Evolutionary conservation across 768 basidiomycete genomes (phyloP), one percentile per base, ranked within the genome.

Genomic region (Tricholoma terreum): DNA sequence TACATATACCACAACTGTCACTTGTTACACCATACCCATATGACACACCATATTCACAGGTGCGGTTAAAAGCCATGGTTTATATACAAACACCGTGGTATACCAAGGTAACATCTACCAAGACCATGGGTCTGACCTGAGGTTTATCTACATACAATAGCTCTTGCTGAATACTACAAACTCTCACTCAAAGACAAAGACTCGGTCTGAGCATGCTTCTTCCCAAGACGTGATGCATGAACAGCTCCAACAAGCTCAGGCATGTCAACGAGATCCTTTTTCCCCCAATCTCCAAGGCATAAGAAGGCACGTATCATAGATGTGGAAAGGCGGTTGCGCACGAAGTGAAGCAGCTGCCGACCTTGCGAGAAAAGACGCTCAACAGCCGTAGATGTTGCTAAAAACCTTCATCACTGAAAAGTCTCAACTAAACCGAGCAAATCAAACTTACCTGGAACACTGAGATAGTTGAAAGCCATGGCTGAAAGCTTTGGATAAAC

Each of bases 281-380:
- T 31, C 3, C 59, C 48, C 66, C 66, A 66, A 17, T 55, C 58
- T 2, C 64, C 66, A n/a, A 67, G 56, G 45, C 66, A 67, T 0
- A 67, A 50, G 15, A 56, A 61, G 17, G 58, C 55, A 2, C 42
- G 57, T 27, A 65, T 57, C 4, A 59, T 59, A 8, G 52, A 34
- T 2, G 58, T 35, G 15, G 58, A 60, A 10, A 67, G 52, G 30
- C 62, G 34, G 55, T 62, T 67, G 11, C 58, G 58, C 3, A 58
- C 62, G 50, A 65, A 65, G 27, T 56, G 54, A 21, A 65, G 59
- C n/a, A 65, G 53, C 9, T 61, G 64, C 11, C 63, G 22, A 14
- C 65, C 65, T 45, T 61, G 55, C 4, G 60, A 65, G 48, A 67
- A 67, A 14, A 58, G 58, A 34, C n/a, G n/a, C n/a, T n/a, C n/a